These are phyloP conservation scores for Angomonas deanei DNA, from an alignment of 208 protist species.

Conservation along the genomic window DNA sequence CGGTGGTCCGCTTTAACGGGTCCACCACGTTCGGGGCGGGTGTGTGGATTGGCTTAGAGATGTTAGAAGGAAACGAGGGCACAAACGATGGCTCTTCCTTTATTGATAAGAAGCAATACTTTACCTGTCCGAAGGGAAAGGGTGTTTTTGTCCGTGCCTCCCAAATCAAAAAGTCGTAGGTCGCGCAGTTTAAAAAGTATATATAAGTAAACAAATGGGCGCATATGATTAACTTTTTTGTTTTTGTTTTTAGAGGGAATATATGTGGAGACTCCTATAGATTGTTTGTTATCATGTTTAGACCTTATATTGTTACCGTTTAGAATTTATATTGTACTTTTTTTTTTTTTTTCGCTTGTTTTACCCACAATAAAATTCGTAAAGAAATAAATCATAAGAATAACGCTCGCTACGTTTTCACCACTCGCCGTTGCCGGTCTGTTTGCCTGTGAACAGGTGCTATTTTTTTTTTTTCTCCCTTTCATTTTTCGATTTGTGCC, in stretches of 20 bases:
- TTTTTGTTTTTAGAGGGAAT: slow-evolving; percentile 4
- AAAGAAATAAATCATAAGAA: too few species aligned
- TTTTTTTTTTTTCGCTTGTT: too few species aligned
- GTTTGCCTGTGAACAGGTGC: too few species aligned
- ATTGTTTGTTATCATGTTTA: too few species aligned
- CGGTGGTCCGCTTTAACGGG: slow-evolving; percentile 82
- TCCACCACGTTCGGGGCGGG: slow-evolving; percentile 78
- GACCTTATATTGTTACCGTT: too few species aligned
- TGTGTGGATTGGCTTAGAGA: slow-evolving; percentile 87
- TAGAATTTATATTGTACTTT: too few species aligned
- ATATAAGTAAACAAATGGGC: slow-evolving; percentile 13
- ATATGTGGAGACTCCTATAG: too few species aligned
- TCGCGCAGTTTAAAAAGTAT: slow-evolving; percentile 3
- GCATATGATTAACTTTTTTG: slow-evolving; percentile 14
- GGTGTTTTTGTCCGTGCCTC: slow-evolving; percentile 87
- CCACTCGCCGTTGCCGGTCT: too few species aligned
- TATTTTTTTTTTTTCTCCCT: too few species aligned
- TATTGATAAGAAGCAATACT: slow-evolving; percentile 90
- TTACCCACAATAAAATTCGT: too few species aligned
- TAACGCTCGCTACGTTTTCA: too few species aligned
- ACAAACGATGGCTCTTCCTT: slow-evolving; percentile 87
- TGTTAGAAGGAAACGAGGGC: slow-evolving; percentile 86
- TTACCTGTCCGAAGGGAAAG: slow-evolving; percentile 85
- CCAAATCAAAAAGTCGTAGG: slow-evolving; percentile 46
- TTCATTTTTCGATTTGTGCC: too few species aligned